These are phyloP conservation scores for Candolleomyces eurysporus DNA, from an alignment of 768 basidiomycete species.

Conservation along the genomic window DNA sequence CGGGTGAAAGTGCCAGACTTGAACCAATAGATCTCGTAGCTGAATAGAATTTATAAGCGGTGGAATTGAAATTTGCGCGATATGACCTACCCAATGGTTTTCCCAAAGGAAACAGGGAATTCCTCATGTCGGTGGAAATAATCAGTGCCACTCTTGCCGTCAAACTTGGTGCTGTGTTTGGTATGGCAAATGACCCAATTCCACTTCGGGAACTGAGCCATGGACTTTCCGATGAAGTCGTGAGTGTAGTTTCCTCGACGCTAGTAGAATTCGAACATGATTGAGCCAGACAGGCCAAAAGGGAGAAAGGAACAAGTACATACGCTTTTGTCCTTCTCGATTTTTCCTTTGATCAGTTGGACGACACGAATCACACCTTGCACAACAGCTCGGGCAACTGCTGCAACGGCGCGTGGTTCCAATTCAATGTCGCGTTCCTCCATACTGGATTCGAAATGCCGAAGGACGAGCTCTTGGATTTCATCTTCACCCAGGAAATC, in stretches of 20 bases:
- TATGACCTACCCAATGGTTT: constrained; percentile 17
- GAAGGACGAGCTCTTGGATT: not conserved
- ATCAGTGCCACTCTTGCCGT: constrained; percentile 19
- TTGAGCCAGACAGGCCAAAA: not conserved
- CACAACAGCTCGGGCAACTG: not conserved
- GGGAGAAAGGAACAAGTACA: not conserved
- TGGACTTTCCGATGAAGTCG: not conserved
- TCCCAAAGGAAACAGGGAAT: constrained; percentile 13
- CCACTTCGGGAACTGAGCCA: constrained; percentile 12
- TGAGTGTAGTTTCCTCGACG: constrained; percentile 2
- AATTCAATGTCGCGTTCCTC: not conserved
- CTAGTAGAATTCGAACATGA: not conserved
- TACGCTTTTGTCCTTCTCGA: constrained; percentile 2
- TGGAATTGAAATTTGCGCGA: not conserved
- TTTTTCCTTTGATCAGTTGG: not conserved
- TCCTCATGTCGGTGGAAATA: constrained; percentile 25
- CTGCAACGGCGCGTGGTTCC: not conserved
- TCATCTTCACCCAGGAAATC: not conserved
- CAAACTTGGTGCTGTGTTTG: constrained; percentile 17
- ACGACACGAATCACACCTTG: not conserved
- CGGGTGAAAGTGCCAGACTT: constrained; percentile 17
- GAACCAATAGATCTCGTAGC: constrained; percentile 24
- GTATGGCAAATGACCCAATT: constrained; percentile 22
- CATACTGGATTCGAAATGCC: not conserved
- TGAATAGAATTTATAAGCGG: constrained; percentile 12